Conservation (phyloP, 805 yeast species). For the Suhomyces pyralidae region DNA sequence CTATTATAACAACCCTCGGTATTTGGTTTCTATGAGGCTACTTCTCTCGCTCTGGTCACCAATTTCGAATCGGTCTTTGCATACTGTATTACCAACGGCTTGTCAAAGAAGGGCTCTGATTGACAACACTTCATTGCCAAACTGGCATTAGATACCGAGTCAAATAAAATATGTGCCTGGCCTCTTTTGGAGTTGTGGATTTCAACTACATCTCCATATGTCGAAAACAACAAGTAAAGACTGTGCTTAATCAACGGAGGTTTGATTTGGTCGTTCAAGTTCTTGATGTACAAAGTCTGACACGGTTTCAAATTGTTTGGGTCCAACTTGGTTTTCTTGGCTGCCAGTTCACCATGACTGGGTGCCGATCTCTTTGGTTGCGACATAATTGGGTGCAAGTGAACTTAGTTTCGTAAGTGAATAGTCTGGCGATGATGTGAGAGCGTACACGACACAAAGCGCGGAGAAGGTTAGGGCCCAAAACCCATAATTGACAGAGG, state of each 20-base stretch:
- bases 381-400: neutral
- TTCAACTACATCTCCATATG: slow-evolving; percentile 63
- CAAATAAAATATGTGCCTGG: slow-evolving; percentile 62
- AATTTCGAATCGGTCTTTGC: slow-evolving; percentile 26
- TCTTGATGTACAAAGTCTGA: slow-evolving; percentile 56
- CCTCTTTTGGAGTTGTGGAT: slow-evolving; percentile 54
- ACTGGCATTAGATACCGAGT: slow-evolving; percentile 48
- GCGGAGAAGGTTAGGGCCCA: neutral
- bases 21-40: neutral
- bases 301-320: slow-evolving; percentile 17
- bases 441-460: neutral
- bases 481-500: too few species aligned
- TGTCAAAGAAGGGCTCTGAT: slow-evolving; percentile 51
- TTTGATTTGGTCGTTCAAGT: slow-evolving; percentile 57
- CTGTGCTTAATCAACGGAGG: slow-evolving; percentile 45
- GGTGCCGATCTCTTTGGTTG: neutral
- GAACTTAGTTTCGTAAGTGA: neutral
- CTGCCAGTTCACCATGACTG: neutral
- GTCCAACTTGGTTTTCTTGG: slow-evolving; percentile 10
- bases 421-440: neutral
- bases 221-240: slow-evolving; percentile 55
- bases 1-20: too few species aligned
- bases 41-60: slow-evolving; percentile 10
- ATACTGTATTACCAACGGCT: slow-evolving; percentile 44
- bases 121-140: slow-evolving; percentile 49